These are phyloP conservation scores for Pythium rhizo-oryzae DNA, from an alignment of 352 stramenopile genomes.

Conservation along the genomic window DNA sequence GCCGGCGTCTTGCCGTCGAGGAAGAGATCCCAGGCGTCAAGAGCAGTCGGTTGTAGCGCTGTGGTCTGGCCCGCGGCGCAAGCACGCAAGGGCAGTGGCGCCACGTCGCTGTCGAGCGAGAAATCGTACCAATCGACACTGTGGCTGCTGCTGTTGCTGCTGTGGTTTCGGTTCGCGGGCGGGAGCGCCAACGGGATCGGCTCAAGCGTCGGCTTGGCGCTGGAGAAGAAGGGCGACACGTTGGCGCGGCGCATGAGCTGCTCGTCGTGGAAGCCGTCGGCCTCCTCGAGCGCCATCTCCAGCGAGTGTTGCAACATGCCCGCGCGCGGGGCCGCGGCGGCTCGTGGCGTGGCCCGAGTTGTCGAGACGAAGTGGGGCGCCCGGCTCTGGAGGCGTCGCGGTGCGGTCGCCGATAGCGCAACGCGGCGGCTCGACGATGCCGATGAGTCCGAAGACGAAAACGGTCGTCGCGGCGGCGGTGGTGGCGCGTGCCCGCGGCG, in stretches of 20 bases:
- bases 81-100: no score
- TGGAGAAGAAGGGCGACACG: constrained; percentile 44
- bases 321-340: no score
- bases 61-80: no score
- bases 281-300: constrained; percentile 44
- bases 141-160: no score
- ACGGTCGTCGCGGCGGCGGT: background rate
- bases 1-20: background rate
- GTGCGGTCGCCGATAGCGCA: background rate
- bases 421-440: no score
- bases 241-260: constrained; percentile 35
- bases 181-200: no score
- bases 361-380: background rate
- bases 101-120: background rate
- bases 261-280: constrained; percentile 34
- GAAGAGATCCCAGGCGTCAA: constrained; percentile 12
- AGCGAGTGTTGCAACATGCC: constrained; percentile 23
- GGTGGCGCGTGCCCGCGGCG: background rate
- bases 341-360: background rate
- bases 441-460: no score
- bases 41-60: no score
- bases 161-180: no score
- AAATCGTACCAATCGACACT: constrained; percentile 21
- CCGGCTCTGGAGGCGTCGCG: background rate
- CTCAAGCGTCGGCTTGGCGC: constrained; percentile 20